Evolutionary conservation across 1,139 yeast species (phyloP).

Genomic region (Geotrichum armillariae): DNA sequence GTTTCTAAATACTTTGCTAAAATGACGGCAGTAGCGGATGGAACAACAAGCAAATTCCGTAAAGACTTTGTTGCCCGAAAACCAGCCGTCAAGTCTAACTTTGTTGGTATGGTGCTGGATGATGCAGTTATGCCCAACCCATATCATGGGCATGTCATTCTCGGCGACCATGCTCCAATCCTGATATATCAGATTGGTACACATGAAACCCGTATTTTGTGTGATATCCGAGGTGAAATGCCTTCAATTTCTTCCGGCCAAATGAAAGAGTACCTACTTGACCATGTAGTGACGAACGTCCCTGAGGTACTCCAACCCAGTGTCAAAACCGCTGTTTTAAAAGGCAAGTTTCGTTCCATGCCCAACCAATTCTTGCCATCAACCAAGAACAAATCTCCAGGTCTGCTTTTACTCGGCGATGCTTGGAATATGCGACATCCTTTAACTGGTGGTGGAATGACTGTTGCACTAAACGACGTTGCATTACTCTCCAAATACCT

Average conservation of each 20-base stretch:
- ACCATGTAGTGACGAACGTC: slow-evolving; percentile 63
- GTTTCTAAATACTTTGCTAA: slow-evolving; percentile 50
- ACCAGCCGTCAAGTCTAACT: slow-evolving; percentile 77
- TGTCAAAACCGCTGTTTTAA: slow-evolving; percentile 56
- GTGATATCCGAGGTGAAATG: slow-evolving; percentile 80
- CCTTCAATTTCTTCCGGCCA: slow-evolving; percentile 67
- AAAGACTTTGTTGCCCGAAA: slow-evolving; percentile 61
- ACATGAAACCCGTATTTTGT: slow-evolving; percentile 79
- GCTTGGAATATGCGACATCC: slow-evolving; percentile 98
- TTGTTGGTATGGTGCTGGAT: slow-evolving; percentile 76
- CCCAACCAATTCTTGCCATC: slow-evolving; percentile 94
- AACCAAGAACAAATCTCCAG: slow-evolving; percentile 56
- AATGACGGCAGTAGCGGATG: slow-evolving; percentile 83
- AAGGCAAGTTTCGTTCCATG: slow-evolving; percentile 69
- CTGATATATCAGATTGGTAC: slow-evolving; percentile 84
- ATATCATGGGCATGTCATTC: slow-evolving; percentile 84
- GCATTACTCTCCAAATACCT: slow-evolving; percentile 62
- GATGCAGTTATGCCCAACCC: slow-evolving; percentile 72
- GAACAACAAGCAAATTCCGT: slow-evolving; percentile 91
- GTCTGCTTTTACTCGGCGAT: slow-evolving; percentile 88
- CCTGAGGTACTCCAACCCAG: slow-evolving; percentile 69
- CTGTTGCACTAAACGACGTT: slow-evolving; percentile 92
- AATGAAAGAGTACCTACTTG: slow-evolving; percentile 57
- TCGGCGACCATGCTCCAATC: slow-evolving; percentile 85
- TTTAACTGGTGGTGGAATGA: slow-evolving; percentile 98